Percentiles rank a stretch among this genome's conserved stretches.
Evolutionary conservation across 306 rosid species (phyloP).

Genomic region (Cucurbita argyrosperma): DNA sequence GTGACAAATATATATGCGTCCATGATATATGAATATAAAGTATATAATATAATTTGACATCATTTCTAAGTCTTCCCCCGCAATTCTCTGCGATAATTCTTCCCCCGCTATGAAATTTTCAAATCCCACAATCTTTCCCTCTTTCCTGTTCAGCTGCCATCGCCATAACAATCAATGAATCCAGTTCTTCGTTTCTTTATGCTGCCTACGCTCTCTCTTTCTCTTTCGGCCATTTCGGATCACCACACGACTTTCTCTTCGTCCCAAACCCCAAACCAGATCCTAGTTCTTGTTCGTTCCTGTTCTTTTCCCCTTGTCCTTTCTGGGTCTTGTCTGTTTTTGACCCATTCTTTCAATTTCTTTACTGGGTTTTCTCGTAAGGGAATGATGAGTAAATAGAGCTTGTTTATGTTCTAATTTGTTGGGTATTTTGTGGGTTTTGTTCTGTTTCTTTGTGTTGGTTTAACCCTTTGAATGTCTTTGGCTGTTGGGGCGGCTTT

Average conservation of each 20-base stretch:
- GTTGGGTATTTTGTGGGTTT: neutral
- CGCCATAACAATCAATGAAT: neutral
- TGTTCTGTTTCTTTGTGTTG: neutral
- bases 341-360: neutral
- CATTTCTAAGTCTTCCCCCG: neutral
- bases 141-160: neutral
- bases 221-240: neutral
- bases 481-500: conserved; percentile 12
- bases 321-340: conserved; percentile 1
- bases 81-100: conserved; percentile 2
- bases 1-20: no score
- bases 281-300: neutral
- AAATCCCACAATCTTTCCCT: neutral
- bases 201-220: neutral
- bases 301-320: neutral
- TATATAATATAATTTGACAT: no score
- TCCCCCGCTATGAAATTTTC: neutral
- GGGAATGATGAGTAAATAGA: neutral
- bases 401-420: neutral
- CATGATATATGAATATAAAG: no score
- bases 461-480: conserved; percentile 9
- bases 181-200: neutral
- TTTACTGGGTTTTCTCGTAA: neutral
- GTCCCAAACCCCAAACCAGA: neutral
- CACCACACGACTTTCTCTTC: neutral